Base-by-base conservation (phyloP, 2,329 filamentous ascomycete species). In the Scytalidium sp. region DNA sequence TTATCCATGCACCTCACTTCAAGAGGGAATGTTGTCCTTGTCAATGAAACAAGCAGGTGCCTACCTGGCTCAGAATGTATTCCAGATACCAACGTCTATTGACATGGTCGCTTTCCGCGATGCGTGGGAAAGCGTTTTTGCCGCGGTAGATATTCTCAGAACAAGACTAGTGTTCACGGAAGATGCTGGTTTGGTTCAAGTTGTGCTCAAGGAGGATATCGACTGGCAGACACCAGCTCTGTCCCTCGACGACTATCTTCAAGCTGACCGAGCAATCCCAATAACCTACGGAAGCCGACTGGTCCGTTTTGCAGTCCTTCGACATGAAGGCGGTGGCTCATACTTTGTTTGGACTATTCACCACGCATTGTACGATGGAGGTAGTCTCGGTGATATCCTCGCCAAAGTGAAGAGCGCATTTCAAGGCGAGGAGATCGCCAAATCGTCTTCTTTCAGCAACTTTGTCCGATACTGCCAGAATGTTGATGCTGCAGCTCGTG, bases 381-480 rank as follows among this genome's bases (percentile, higher is more conserved):
- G n/a, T n/a, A n/a, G n/a, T n/a, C n/a, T n/a, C n/a, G n/a, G n/a
- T n/a, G n/a, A n/a, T n/a, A n/a, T n/a, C n/a, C n/a, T n/a, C n/a
- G n/a, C n/a, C n/a, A n/a, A n/a, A n/a, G n/a, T n/a, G n/a, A n/a
- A n/a, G n/a, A n/a, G n/a, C n/a, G n/a, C n/a, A n/a, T n/a, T n/a
- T n/a, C n/a, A n/a, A n/a, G n/a, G n/a, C n/a, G n/a, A n/a, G n/a
- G n/a, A n/a, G n/a, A n/a, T n/a, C 5, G 23, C 15, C 23, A 21
- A 19, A 15, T 9, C n/a, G 17, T 21, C 8, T 3, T 13, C 13
- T 3, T 46, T 51, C 15, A 51, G 46, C 13, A 27, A 72, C 32
- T 77, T 77, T 51, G 71, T 78, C 56, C 69, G 68, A 47, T 70
- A 73, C 47, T 60, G 78, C n/a, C 64, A 54, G 3, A 65, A 69